Base-by-base conservation (phyloP, 2,329 filamentous ascomycete species). In the Gaeumannomyces tritici region DNA sequence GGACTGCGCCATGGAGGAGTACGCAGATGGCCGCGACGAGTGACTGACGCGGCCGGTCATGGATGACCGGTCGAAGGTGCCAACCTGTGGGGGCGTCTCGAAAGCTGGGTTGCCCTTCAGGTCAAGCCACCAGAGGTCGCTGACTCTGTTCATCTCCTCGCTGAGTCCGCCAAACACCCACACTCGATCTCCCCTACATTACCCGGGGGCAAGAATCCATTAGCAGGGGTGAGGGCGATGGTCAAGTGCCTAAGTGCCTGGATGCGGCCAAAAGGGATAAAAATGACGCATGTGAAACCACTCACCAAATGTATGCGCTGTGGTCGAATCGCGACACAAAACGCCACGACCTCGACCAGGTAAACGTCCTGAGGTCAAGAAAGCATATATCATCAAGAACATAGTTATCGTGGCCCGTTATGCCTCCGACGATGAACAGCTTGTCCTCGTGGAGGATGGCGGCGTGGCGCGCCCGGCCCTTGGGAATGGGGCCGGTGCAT, bases 101-200 rank as follows among this genome's bases (percentile, higher is more conserved):
- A 96, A 93, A 58, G 92, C 90, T 1, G 93, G 92, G 64, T 85
- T 92, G 42, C 91, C 92, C 73, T 96, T 93, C 60, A 99, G 83
- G 75, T 99, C 95, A 56, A 99, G 80, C 93, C 95, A 99, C 90
- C 92, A 97, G 56, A 99, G 83, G 73, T 99, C 95, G 64, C 91
- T 93, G 65, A 90, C 91, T 70, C 96, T 93, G 77, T 98, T 93
- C 91, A 98, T 96, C 67, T 97, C 93, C 68, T 95, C 90, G 65
- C 91, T 95, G 60, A 99, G 81, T 2, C 95, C 95, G 54, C 95
- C 95, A 74, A 96, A 97, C 8, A 98, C 92, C 93, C 93, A 99
- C 42, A 99, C 88, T 56, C 91, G 86, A 65, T 95, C 93, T 62
- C 89, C 81, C 83, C 76, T 75, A 31, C 4, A 31, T 35, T 26